These are phyloP conservation scores for Dactylonectria estremocensis DNA, from an alignment of 2,329 filamentous ascomycete species.

Conservation along the genomic window DNA sequence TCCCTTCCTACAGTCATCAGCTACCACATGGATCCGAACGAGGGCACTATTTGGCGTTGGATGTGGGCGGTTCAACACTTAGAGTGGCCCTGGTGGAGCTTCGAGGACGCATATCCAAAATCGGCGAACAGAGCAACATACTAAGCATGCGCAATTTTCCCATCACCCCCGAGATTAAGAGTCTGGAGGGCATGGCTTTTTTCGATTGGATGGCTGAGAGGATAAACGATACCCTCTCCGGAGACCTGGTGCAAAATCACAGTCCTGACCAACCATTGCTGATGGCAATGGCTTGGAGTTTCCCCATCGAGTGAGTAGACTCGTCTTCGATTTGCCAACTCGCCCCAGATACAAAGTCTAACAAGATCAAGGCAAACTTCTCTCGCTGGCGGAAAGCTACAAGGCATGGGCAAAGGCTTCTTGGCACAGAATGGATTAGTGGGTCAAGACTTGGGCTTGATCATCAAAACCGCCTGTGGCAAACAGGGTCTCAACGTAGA, in stretches of 20 bases:
- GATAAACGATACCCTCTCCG: conserved; percentile 70
- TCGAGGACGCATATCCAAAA: conserved; percentile 59
- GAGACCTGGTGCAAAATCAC: conserved; percentile 57
- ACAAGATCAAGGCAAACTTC: conserved; percentile 72
- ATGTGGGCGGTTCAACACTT: conserved; percentile 79
- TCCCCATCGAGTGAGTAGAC: conserved; percentile 76
- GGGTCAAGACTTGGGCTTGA: conserved; percentile 72
- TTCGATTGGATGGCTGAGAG: conserved; percentile 79
- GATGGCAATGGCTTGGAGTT: conserved; percentile 78
- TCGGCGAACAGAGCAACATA: conserved; percentile 64
- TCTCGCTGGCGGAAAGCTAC: conserved; percentile 70
- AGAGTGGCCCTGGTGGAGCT: conserved; percentile 76
- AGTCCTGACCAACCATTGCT: conserved; percentile 63
- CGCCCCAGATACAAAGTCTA: conserved; percentile 32
- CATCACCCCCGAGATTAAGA: conserved; percentile 70
- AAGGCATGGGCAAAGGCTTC: conserved; percentile 78
- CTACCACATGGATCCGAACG: conserved; percentile 73
- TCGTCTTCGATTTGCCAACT: conserved; percentile 6
- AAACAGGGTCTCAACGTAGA: conserved; percentile 67
- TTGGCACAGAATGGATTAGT: conserved; percentile 70
- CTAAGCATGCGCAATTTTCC: conserved; percentile 69
- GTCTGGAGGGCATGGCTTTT: conserved; percentile 71
- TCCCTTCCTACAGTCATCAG: conserved; percentile 77
- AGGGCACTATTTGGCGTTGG: conserved; percentile 74
- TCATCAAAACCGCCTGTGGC: conserved; percentile 70